A percentile compares a stretch with the other conserved stretches of the same genome.
Evolutionary conservation across 306 rosid species (phyloP).

Genomic region (Glycine latifolia): DNA sequence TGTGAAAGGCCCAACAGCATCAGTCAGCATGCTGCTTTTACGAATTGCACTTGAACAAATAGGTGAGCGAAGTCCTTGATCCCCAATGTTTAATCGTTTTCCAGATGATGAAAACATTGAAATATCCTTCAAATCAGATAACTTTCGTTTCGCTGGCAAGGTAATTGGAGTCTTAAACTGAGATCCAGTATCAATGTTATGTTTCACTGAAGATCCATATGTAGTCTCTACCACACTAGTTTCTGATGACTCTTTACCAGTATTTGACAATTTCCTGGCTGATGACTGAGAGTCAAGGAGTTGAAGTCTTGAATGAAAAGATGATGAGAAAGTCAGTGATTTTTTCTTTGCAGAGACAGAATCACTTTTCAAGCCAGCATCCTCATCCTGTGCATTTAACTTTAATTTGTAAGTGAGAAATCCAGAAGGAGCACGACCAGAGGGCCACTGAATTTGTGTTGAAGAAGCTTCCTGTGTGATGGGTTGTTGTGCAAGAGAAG

Average conservation of each 20-base stretch:
- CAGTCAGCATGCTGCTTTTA: constrained; percentile 60
- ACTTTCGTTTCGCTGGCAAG: constrained; percentile 80
- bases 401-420: constrained; percentile 73
- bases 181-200: constrained; percentile 66
- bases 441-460: constrained; percentile 82
- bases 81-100: constrained; percentile 73
- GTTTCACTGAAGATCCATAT: constrained; percentile 57
- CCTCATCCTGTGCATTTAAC: constrained; percentile 66
- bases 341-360: constrained; percentile 68
- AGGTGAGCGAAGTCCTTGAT: constrained; percentile 86
- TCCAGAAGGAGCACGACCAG: constrained; percentile 78
- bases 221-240: constrained; percentile 55
- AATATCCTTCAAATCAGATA: constrained; percentile 75
- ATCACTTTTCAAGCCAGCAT: constrained; percentile 59
- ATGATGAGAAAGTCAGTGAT: constrained; percentile 70
- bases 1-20: constrained; percentile 66
- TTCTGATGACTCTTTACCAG: constrained; percentile 65
- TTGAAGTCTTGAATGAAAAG: constrained; percentile 71
- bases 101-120: constrained; percentile 61
- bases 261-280: constrained; percentile 52
- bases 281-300: constrained; percentile 59
- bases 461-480: constrained; percentile 75
- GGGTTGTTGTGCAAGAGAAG: constrained; percentile 72
- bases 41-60: constrained; percentile 62
- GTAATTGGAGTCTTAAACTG: constrained; percentile 75